phyloP scores from a whole-genome alignment of 768 basidiomycete species.

The Clavulina sp. region DNA sequence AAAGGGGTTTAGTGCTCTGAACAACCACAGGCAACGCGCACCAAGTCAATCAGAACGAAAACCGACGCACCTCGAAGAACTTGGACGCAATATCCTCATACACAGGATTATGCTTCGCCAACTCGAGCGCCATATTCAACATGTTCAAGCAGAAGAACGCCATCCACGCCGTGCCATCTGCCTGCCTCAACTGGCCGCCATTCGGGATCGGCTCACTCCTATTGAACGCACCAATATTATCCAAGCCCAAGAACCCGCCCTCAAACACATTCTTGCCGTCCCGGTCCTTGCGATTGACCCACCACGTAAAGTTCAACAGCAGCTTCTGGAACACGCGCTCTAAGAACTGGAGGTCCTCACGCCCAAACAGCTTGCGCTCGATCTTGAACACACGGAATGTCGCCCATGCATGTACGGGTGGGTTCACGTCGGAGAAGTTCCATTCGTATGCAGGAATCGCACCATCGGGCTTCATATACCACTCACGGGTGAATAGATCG shows the following conservation, averaged over 20 bases:
- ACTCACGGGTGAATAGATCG: conserved; percentile 88
- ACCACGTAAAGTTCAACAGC: conserved; percentile 95
- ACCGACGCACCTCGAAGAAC: conserved; percentile 57
- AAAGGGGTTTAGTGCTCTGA: not conserved
- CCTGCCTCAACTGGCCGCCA: conserved; percentile 84
- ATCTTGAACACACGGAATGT: conserved; percentile 99
- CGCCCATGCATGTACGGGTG: conserved; percentile 97
- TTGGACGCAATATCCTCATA: conserved; percentile 99
- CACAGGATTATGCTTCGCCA: conserved; percentile 92
- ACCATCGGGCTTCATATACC: conserved; percentile 99
- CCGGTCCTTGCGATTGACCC: conserved; percentile 96
- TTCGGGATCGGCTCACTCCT: conserved; percentile 93
- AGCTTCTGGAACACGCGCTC: conserved; percentile 98
- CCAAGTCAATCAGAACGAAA: not conserved
- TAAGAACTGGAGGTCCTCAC: conserved; percentile 78
- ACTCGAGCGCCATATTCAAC: conserved; percentile 92
- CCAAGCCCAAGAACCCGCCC: conserved; percentile 92
- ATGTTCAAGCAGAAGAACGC: conserved; percentile 97
- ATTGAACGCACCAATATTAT: conserved; percentile 97
- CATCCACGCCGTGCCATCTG: conserved; percentile 99
- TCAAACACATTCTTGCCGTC: conserved; percentile 95
- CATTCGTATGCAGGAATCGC: conserved; percentile 98
- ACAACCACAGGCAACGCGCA: not conserved
- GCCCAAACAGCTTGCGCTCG: conserved; percentile 85
- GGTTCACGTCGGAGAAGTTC: conserved; percentile 98